Evolutionary conservation across 257 asterid genomes (phyloP), one percentile per base, ranked within the genome.

Genomic region (Paraleonurus japonicus): DNA sequence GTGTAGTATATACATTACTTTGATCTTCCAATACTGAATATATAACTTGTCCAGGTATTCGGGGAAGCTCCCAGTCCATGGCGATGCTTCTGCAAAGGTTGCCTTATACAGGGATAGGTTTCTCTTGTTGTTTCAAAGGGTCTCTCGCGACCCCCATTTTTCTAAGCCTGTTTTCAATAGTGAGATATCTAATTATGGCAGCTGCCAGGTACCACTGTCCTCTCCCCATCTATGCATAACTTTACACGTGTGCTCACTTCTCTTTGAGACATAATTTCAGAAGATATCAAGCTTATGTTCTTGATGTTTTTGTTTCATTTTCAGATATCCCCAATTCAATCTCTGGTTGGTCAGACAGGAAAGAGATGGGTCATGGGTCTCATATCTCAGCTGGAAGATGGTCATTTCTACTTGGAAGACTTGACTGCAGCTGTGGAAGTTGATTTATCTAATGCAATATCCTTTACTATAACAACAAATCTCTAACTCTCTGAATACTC

Each of bases 391-490:
- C 78, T 95, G 82, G 99, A 95, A 80, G 99, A 95, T 83, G 97
- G 95, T 33, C 99, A 95, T 81, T 95, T 95, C 83, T 92, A 83
- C 88, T 88, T 95, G 89, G 99, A 95, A 87, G 99, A 95, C 86
- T 83, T 95, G 72, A 83, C 92, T 43, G 96, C 98, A 39, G 90
- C 90, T 67, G 98, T 95, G 15, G 96, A 95, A 87, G 86, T 89
- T 73, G 90, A 95, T 83, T 84, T 92, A 74, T 82, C 96, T 30
- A 83, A 81, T 87, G 95, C 99, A 89, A 95, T 95, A 95, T 92
- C 99, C 99, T 92, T 83, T 80, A 24, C 73, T 59, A 45, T 37
- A 41, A 27, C 33, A 20, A 50, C 19, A 20, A 51, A 68, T 43
- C 39, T 13, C 19, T 19, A 55, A 35, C 13, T 30, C 19, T 60